These are phyloP conservation scores for Neopestalotiopsis rosae DNA, from an alignment of 2,329 filamentous ascomycete species.

Conservation along the genomic window DNA sequence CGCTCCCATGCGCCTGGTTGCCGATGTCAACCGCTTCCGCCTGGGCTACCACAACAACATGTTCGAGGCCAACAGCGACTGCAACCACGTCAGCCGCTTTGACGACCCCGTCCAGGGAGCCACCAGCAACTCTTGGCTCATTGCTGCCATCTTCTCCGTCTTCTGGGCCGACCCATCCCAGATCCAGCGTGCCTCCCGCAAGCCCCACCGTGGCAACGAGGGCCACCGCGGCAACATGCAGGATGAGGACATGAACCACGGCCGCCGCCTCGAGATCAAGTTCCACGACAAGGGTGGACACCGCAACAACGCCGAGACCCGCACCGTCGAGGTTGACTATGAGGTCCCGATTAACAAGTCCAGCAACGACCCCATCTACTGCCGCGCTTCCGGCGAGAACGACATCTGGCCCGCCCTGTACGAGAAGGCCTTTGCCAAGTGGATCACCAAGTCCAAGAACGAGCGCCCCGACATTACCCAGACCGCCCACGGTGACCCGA, in stretches of 20 bases:
- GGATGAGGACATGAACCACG: constrained; percentile 16
- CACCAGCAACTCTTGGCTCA: constrained; percentile 47
- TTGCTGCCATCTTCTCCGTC: constrained; percentile 50
- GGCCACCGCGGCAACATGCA: constrained; percentile 19
- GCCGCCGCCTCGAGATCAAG: constrained; percentile 35
- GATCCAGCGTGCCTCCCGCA: constrained; percentile 43
- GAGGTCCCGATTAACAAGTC: constrained; percentile 50
- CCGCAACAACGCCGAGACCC: constrained; percentile 43
- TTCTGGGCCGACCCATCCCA: constrained; percentile 48
- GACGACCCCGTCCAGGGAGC: constrained; percentile 51
- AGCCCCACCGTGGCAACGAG: constrained; percentile 23
- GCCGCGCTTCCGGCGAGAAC: constrained; percentile 44
- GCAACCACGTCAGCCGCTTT: constrained; percentile 37
- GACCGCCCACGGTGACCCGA: constrained; percentile 45
- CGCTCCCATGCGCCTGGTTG: constrained; percentile 36
- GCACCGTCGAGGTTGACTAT: constrained; percentile 48
- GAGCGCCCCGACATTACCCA: constrained; percentile 48
- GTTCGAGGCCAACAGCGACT: constrained; percentile 16
- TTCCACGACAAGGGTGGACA: constrained; percentile 50
- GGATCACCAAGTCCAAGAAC: constrained; percentile 39
- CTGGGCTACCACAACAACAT: constrained; percentile 21
- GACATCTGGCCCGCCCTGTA: constrained; percentile 52
- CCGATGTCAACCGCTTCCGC: constrained; percentile 36
- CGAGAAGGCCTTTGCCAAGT: constrained; percentile 54
- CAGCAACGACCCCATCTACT: constrained; percentile 47